phyloP scores from a whole-genome alignment of 2,329 filamentous ascomycete genomes.

The Colletotrichum sp. region DNA sequence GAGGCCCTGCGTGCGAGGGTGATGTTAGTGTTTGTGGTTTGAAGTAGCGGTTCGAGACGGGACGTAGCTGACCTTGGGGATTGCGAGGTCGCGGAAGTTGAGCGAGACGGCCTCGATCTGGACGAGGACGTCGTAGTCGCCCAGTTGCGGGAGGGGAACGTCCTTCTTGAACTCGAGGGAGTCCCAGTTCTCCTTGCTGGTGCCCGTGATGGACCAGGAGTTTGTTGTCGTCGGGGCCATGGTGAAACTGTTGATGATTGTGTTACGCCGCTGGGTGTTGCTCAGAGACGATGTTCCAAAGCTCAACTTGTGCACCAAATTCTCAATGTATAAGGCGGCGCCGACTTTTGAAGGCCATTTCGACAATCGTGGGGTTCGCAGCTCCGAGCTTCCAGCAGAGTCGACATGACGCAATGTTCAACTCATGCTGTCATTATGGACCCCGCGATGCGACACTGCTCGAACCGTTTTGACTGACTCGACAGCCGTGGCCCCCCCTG shows the following conservation, averaged over 20 bases:
- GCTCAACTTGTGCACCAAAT: rapidly evolving
- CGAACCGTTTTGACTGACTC: background rate
- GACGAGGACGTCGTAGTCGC: constrained; percentile 75
- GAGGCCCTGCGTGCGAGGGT: constrained; percentile 37
- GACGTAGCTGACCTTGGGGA: constrained; percentile 36
- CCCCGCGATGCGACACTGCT: background rate
- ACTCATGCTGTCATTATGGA: constrained; percentile 1
- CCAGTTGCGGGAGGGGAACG: constrained; percentile 61
- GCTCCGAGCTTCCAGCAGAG: background rate
- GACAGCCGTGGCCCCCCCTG: background rate
- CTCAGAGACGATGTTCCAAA: background rate
- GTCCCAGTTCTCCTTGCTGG: constrained; percentile 58
- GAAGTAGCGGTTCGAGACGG: background rate
- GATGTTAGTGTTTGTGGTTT: background rate
- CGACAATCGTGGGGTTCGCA: background rate
- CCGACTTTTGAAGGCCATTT: background rate
- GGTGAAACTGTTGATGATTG: background rate
- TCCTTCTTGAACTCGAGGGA: constrained; percentile 60
- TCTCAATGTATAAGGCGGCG: background rate
- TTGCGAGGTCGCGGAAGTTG: constrained; percentile 60
- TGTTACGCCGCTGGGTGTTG: background rate
- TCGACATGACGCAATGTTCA: constrained; percentile 13
- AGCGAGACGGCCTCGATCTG: constrained; percentile 61
- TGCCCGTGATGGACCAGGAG: constrained; percentile 56
- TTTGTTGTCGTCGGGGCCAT: constrained; percentile 44